A percentile compares a stretch with the other conserved stretches of the same genome.
Conservation (phyloP, 2,329 filamentous ascomycete genomes). For the Xylariaceae sp. region DNA sequence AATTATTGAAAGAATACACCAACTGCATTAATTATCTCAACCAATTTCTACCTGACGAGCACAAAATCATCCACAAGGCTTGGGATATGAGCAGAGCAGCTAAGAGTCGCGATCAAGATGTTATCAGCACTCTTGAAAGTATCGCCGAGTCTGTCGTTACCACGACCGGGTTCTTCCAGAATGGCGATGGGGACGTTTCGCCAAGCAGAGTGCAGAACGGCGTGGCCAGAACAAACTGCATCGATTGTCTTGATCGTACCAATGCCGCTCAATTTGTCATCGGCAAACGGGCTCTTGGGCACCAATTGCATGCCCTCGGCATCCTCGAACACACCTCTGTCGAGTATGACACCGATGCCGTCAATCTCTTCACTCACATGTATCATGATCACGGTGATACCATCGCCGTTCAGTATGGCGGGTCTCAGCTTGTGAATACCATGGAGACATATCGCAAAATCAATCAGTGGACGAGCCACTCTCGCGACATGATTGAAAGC, state of each 20-base stretch:
- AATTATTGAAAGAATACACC: slow-evolving; percentile 82
- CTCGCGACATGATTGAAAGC: slow-evolving; percentile 96
- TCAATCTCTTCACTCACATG: slow-evolving; percentile 97
- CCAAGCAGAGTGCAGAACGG: slow-evolving; percentile 78
- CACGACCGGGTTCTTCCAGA: slow-evolving; percentile 91
- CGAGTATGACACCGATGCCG: slow-evolving; percentile 91
- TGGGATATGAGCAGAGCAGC: slow-evolving; percentile 98
- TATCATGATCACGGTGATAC: slow-evolving; percentile 97
- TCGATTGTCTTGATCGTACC: slow-evolving; percentile 93
- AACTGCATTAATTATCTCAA: slow-evolving; percentile 88
- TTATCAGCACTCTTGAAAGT: slow-evolving; percentile 84
- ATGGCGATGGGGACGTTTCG: slow-evolving; percentile 68
- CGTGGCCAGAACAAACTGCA: slow-evolving; percentile 92
- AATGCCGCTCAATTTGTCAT: slow-evolving; percentile 98
- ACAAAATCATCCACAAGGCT: slow-evolving; percentile 88
- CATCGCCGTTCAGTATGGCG: slow-evolving; percentile 95
- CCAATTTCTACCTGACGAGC: slow-evolving; percentile 78
- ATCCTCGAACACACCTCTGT: slow-evolving; percentile 75
- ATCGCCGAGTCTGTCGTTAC: slow-evolving; percentile 85
- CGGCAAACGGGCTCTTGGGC: slow-evolving; percentile 85
- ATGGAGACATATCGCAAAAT: slow-evolving; percentile 99
- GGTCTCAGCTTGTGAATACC: slow-evolving; percentile 95
- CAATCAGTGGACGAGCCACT: slow-evolving; percentile 97
- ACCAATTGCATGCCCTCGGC: slow-evolving; percentile 88
- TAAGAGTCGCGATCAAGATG: slow-evolving; percentile 87